phyloP scores from a whole-genome alignment of 1,284 basidiomycete species.

The Takashimella tepidaria region DNA sequence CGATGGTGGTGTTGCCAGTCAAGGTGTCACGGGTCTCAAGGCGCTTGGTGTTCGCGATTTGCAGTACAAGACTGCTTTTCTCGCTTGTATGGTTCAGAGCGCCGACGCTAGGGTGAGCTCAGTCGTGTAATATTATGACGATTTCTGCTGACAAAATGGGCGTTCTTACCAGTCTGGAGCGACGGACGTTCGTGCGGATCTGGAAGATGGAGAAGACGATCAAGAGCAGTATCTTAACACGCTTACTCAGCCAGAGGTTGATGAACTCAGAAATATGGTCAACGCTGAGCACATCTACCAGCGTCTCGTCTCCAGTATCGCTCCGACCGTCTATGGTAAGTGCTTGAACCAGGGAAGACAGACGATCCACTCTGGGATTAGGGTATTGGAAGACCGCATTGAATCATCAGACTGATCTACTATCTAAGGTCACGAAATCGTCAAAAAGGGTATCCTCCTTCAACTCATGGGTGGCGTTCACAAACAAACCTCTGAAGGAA shows the following conservation, averaged over 20 bases:
- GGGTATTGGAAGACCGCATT: no score
- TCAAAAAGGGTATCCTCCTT: conserved; percentile 95
- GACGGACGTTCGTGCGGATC: conserved; percentile 81
- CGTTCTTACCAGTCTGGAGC: conserved; percentile 57
- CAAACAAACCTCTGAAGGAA: conserved; percentile 93
- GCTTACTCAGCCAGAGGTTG: conserved; percentile 88
- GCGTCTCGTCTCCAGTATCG: conserved; percentile 87
- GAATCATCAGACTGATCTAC: neutral
- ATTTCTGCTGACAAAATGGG: conserved; percentile 1
- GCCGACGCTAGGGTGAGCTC: conserved; percentile 75
- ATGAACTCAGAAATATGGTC: conserved; percentile 92
- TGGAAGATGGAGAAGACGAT: conserved; percentile 69
- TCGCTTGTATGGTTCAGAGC: conserved; percentile 96
- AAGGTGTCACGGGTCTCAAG: conserved; percentile 91
- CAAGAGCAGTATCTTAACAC: conserved; percentile 74
- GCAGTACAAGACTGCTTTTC: conserved; percentile 97
- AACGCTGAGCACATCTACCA: conserved; percentile 90
- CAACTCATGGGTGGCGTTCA: conserved; percentile 99
- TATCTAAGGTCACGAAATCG: conserved; percentile 84
- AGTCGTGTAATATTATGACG: no score
- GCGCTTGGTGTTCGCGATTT: conserved; percentile 90
- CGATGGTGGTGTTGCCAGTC: conserved; percentile 67
- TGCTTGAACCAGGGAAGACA: neutral
- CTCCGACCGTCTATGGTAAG: conserved; percentile 87
- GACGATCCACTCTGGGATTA: no score